phyloP scores from a whole-genome alignment of 2,329 filamentous ascomycete species.

The Epicoccum nigrum region DNA sequence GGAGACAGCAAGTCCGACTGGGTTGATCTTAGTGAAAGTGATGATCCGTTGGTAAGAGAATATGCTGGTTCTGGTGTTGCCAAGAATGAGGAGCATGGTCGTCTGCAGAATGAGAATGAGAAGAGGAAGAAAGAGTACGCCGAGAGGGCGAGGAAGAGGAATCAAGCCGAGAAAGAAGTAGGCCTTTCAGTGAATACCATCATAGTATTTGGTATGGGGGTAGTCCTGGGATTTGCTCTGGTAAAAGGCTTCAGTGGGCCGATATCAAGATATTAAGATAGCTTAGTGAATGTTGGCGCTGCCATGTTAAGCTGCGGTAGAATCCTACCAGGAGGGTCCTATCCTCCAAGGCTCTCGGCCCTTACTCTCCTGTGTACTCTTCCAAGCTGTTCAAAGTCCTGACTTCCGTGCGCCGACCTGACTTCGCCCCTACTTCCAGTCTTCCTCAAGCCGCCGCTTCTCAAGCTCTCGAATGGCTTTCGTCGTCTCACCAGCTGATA shows the following conservation, averaged over 20 bases:
- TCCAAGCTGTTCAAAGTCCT: constrained; percentile 13
- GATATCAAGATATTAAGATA: not conserved
- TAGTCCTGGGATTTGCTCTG: constrained; percentile 7
- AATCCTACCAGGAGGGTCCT: not conserved
- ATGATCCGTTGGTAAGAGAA: constrained; percentile 31
- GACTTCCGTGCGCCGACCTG: constrained; percentile 15
- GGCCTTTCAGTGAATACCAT: not conserved
- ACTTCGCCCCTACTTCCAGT: constrained; percentile 32
- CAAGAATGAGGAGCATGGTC: not conserved
- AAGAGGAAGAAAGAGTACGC: constrained; percentile 15
- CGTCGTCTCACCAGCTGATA: constrained; percentile 77
- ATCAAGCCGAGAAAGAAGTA: not conserved
- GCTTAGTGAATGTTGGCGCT: too few relatives aligned
- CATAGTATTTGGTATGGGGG: constrained; percentile 8
- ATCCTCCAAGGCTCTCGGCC: constrained; percentile 38
- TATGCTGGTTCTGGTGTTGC: constrained; percentile 19
- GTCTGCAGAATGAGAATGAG: not conserved
- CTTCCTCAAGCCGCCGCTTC: constrained; percentile 27
- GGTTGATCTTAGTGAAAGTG: constrained; percentile 30
- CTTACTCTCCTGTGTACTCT: constrained; percentile 25
- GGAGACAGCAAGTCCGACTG: constrained; percentile 25
- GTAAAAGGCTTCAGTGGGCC: constrained; percentile 4
- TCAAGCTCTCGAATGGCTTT: constrained; percentile 48
- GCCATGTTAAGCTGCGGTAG: not conserved
- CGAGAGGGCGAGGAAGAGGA: constrained; percentile 11